Evolutionary conservation across 2,329 filamentous ascomycete genomes (phyloP).

Genomic region (Pseudocercospora eumusae): DNA sequence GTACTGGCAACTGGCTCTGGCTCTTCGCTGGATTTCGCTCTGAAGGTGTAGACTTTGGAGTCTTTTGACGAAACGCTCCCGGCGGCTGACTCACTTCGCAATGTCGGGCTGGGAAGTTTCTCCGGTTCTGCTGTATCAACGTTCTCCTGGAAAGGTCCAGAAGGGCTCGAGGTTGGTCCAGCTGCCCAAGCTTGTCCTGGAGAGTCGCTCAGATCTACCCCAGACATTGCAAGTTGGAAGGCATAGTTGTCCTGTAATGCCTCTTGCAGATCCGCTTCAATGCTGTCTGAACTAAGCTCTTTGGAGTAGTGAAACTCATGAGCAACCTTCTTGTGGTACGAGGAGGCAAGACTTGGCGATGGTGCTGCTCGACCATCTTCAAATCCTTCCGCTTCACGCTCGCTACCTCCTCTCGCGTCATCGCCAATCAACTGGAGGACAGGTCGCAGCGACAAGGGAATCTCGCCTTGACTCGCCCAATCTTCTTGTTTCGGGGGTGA

Average conservation of each 20-base stretch:
- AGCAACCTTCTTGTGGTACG: background rate
- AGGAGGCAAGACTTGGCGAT: background rate
- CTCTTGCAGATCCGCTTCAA: conserved; percentile 22
- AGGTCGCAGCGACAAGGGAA: conserved; percentile 1
- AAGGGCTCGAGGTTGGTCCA: background rate
- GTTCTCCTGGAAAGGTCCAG: background rate
- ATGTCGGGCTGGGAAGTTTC: background rate
- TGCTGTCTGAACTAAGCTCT: conserved; percentile 22
- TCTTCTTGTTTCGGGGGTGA: background rate
- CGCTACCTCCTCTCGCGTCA: background rate
- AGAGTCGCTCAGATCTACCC: conserved; percentile 13
- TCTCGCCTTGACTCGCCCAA: background rate
- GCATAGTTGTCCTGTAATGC: conserved; percentile 25
- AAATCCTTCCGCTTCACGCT: background rate
- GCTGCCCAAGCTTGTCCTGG: background rate
- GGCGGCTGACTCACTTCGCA: background rate
- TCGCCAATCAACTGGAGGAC: background rate
- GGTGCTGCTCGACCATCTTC: background rate
- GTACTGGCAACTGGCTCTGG: background rate
- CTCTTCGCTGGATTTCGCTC: background rate
- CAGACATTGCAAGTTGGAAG: conserved; percentile 25
- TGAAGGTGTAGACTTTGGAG: background rate
- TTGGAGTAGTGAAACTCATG: background rate
- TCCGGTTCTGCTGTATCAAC: background rate
- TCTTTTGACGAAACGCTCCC: background rate